These are phyloP conservation scores for Mangifera indica DNA, from an alignment of 345 rosid genomes.

Conservation along the genomic window DNA sequence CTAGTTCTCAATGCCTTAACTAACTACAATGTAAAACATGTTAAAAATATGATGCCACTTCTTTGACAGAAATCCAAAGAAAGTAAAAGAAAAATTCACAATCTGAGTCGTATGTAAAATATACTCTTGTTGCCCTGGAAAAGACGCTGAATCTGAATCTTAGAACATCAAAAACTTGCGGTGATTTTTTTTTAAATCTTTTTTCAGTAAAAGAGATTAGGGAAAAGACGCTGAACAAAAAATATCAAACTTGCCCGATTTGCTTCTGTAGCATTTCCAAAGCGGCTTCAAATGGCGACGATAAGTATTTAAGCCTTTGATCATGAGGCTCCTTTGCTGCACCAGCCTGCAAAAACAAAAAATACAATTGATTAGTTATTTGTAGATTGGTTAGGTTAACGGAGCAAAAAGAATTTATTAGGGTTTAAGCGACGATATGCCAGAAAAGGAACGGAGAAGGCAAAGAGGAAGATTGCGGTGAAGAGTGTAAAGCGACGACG, in stretches of 20 bases:
- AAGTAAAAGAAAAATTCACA: neutral
- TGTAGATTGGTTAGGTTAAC: neutral
- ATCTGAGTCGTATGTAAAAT: no score
- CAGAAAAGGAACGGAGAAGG: slow-evolving; percentile 24
- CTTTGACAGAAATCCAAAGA: neutral
- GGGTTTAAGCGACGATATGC: slow-evolving; percentile 19
- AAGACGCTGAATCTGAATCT: no score
- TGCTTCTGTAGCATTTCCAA: slow-evolving; percentile 42
- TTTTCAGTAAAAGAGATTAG: neutral
- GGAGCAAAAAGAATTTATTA: neutral
- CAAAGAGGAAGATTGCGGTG: slow-evolving; percentile 14
- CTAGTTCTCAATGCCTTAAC: neutral
- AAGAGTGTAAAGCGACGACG: slow-evolving; percentile 23
- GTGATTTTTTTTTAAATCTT: neutral
- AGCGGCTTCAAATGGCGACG: slow-evolving; percentile 34
- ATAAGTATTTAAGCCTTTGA: slow-evolving; percentile 27
- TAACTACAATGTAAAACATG: neutral
- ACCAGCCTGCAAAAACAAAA: slow-evolving; percentile 25
- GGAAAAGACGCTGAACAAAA: neutral
- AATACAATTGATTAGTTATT: neutral
- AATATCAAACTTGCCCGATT: slow-evolving; percentile 26
- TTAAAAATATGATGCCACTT: neutral
- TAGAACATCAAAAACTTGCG: neutral
- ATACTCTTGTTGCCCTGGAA: no score
- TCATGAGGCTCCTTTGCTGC: slow-evolving; percentile 20